These are phyloP conservation scores for Trichosanthes cucumerina DNA, from an alignment of 306 rosid genomes.

Conservation along the genomic window DNA sequence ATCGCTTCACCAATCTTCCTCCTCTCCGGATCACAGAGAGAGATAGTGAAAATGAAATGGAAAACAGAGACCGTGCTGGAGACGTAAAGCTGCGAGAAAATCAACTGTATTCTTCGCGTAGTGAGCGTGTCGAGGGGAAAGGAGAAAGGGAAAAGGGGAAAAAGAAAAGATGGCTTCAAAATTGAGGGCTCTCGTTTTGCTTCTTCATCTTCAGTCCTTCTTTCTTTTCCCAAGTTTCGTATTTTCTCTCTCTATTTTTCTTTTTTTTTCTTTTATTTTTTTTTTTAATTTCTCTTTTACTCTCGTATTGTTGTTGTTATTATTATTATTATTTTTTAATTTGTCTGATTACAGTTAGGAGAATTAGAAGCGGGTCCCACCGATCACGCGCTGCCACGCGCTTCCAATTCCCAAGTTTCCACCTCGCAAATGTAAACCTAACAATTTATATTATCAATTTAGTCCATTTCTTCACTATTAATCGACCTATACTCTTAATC, in stretches of 20 bases:
- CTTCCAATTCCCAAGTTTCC: not conserved
- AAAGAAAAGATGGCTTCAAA: not conserved
- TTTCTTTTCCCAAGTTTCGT: not conserved
- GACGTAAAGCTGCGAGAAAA: not conserved
- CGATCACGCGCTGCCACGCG: not conserved
- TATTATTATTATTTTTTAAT: not conserved
- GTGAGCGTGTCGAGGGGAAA: not conserved
- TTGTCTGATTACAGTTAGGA: not conserved
- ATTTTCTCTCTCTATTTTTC: not conserved
- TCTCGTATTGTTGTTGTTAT: not conserved
- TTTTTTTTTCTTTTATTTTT: too few species aligned
- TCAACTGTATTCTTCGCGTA: conserved; percentile 9
- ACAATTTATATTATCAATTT: too few species aligned
- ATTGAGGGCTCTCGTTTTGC: not conserved
- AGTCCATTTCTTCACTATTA: too few species aligned
- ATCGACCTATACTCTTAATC: too few species aligned
- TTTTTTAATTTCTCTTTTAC: not conserved
- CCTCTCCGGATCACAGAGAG: conserved; percentile 13
- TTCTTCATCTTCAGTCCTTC: not conserved
- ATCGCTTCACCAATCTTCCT: not conserved
- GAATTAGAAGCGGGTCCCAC: not conserved
- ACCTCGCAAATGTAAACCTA: too few species aligned
- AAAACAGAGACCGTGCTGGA: not conserved
- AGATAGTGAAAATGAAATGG: not conserved
- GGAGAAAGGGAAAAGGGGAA: not conserved